Base-by-base conservation (phyloP, 495 filamentous ascomycete genomes). In the Talaromyces adpressus region DNA sequence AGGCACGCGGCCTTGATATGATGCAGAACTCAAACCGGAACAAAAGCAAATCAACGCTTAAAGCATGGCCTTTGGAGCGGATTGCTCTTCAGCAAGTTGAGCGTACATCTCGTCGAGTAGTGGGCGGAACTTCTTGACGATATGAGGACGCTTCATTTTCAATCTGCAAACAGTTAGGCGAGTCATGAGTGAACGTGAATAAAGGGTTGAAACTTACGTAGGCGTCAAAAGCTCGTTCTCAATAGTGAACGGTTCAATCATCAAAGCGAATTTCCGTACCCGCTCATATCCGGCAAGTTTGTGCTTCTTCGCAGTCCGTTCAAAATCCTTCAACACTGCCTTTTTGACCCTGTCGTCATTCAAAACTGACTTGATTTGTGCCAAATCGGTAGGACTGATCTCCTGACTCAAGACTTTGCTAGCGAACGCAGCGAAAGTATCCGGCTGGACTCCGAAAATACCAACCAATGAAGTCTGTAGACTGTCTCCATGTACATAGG, bases 211-310 rank as follows among this genome's bases (percentile, higher is more conserved):
- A 62, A 90, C 91, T 85, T 83, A 97, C 93, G 94, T 98, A 14
- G 94, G 94, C 16, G 94, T 98, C 73, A 98, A 72, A 27, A 98
- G 80, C 77, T 95, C 89, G 71, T 98, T 98, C 66, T 97, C 94
- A 66, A 98, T 87, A 8, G 87, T 90, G 70, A 98, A 98, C 6
- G 94, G 94, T 59, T 98, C 94, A 20, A 97, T 61, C 69, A 89
- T 85, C 59, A 98, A 75, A 63, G 88, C 77, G 64, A 85, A 82
- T 66, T 89, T 90, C 70, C 81, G 85, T 22, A 98, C 89, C 58
- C 85, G 81, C 83, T 98, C 94, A 67, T 88, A 98, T 41, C 87
- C 88, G 62, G 93, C 92, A 71, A 98, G 91, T 76, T 91, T 93
- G 65, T 90, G 87, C 75, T 87, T 88, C 81, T 85, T 90, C 52